phyloP scores from a whole-genome alignment of 2,329 filamentous ascomycete species.

The Sphaerulina vaccinii region DNA sequence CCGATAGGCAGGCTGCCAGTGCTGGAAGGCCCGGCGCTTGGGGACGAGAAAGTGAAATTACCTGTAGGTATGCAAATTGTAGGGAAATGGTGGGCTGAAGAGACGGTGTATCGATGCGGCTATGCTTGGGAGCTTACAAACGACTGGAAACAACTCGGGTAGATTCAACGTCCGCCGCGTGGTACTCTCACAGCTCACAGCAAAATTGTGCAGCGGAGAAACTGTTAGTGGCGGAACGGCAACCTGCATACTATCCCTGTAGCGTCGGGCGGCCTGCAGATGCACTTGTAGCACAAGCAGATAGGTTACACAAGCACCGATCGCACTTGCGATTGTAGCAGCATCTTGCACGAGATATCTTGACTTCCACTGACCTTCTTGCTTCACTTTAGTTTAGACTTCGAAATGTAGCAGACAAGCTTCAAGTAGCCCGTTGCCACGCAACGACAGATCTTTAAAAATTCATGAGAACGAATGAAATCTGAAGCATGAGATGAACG shows the following conservation, averaged over 20 bases:
- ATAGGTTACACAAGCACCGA: not conserved
- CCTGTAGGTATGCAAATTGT: conserved; percentile 39
- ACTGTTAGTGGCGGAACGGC: not conserved
- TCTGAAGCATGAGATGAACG: no score
- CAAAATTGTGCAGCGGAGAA: no score
- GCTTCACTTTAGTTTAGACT: no score
- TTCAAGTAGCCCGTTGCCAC: no score
- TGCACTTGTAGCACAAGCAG: not conserved
- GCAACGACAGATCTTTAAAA: no score
- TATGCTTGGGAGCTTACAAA: conserved; percentile 50
- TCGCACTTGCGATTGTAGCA: not conserved
- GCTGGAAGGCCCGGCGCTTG: conserved; percentile 46
- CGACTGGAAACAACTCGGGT: conserved; percentile 44
- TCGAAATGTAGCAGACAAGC: no score
- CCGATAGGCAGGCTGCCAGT: conserved; percentile 47
- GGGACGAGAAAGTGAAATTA: conserved; percentile 30
- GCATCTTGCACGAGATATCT: not conserved
- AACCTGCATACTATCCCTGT: not conserved
- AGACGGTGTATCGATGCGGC: conserved; percentile 45
- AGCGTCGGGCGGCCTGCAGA: not conserved
- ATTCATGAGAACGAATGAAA: not conserved
- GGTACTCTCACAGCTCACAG: no score
- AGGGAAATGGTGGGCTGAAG: conserved; percentile 51
- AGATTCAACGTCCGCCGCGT: conserved; percentile 2
- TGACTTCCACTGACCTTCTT: no score